Evolutionary conservation across 2,329 filamentous ascomycete species (phyloP).

Genomic region (Corynespora cassiicola): DNA sequence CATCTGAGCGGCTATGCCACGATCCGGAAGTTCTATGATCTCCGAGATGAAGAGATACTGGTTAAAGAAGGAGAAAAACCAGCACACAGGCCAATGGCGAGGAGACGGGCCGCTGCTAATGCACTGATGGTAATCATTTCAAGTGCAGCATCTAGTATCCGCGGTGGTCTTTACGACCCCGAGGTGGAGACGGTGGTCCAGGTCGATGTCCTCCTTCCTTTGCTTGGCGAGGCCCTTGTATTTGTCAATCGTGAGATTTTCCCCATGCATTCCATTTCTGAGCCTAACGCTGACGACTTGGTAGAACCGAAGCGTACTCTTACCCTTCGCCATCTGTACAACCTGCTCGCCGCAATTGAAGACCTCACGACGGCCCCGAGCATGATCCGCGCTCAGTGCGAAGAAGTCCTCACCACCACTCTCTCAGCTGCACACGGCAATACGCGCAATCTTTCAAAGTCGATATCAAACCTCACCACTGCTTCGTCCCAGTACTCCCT

Average conservation of each 20-base stretch:
- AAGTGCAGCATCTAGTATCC: constrained; percentile 88
- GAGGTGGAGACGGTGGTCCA: constrained; percentile 82
- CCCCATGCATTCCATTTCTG: too few relatives aligned
- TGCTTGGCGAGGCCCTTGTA: constrained; percentile 83
- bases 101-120: constrained; percentile 73
- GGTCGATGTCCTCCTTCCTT: constrained; percentile 82
- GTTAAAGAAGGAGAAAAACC: constrained; percentile 46
- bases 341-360: constrained; percentile 77
- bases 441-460: constrained; percentile 61
- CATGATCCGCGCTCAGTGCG: constrained; percentile 75
- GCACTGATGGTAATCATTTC: constrained; percentile 83
- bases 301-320: constrained; percentile 65
- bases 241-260: constrained; percentile 67
- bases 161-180: constrained; percentile 86
- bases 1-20: constrained; percentile 93
- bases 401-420: constrained; percentile 79
- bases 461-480: constrained; percentile 60
- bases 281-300: constrained; percentile 27
- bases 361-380: constrained; percentile 78
- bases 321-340: constrained; percentile 74
- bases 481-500: constrained; percentile 69
- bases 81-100: constrained; percentile 60
- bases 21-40: constrained; percentile 85
- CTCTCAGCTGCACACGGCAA: constrained; percentile 69
- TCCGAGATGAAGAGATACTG: constrained; percentile 73